These are phyloP conservation scores for Cladophialophora psammophila DNA, from an alignment of 2,329 filamentous ascomycete genomes.

Conservation along the genomic window DNA sequence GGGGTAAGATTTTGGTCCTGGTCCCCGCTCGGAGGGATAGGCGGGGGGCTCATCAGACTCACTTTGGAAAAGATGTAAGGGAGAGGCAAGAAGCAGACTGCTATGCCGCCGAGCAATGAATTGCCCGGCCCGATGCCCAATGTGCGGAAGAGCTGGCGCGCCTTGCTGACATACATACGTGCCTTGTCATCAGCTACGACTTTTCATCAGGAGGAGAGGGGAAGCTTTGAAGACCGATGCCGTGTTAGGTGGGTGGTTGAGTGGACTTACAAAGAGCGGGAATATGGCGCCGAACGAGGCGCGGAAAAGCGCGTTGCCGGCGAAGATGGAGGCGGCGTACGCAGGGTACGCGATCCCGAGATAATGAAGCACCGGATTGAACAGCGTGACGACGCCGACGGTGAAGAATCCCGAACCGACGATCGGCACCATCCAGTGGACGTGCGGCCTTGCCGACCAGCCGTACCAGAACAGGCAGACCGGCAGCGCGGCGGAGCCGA, in stretches of 20 bases:
- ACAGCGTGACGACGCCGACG: constrained; percentile 43
- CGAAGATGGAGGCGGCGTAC: constrained; percentile 50
- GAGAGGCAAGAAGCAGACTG: constrained; percentile 46
- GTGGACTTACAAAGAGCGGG: constrained; percentile 40
- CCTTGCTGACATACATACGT: constrained; percentile 32
- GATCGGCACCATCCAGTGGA: constrained; percentile 53
- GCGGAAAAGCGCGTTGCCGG: constrained; percentile 50
- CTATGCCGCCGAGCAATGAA: constrained; percentile 47
- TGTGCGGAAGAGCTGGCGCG: constrained; percentile 44
- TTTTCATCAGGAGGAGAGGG: too few species aligned
- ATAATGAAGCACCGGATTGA: constrained; percentile 39
- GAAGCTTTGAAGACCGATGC: too few species aligned
- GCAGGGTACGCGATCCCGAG: constrained; percentile 41
- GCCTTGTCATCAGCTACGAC: too few species aligned
- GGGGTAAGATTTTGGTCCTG: background rate
- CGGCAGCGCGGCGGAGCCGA: constrained; percentile 50
- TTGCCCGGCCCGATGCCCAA: constrained; percentile 50
- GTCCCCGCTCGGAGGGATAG: background rate
- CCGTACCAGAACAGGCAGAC: constrained; percentile 56
- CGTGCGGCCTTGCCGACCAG: constrained; percentile 44
- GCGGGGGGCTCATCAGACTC: background rate
- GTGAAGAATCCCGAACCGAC: constrained; percentile 51
- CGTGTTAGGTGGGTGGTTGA: too few species aligned
- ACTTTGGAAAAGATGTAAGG: constrained; percentile 28
- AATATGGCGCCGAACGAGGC: constrained; percentile 50